Base-by-base conservation (phyloP, 2,329 filamentous ascomycete genomes). In the Aureobasidium sp. region DNA sequence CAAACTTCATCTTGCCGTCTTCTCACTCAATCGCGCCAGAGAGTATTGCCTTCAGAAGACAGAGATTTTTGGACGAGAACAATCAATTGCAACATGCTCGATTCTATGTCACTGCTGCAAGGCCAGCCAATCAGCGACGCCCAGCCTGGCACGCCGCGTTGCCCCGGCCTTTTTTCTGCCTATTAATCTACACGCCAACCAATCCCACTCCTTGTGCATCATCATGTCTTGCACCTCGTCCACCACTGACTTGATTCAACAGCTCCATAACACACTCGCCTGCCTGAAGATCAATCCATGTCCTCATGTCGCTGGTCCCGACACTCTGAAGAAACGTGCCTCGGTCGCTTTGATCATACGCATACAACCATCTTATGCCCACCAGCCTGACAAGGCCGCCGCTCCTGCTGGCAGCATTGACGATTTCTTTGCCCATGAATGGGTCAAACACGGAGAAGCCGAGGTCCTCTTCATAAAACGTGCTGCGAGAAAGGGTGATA, bases 1-100 rank as follows among this genome's bases (percentile, higher is more conserved):
- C 93, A 79, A 96, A 99, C 69, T 90, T 88, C 94, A 99, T 97
- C 29, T 54, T 60, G 15, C 23, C 15, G 17, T 97, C 21, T 38
- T 60, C 17, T 17, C 17, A 7, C 13, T 31, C 23, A 21, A 27
- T 43, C 43, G 35, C 51, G 19, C 17, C 19, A 21, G 19, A 19
- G 15, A n/a, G 21, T 5, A 21, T 7, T 10, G 33, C 19, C 23
- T 33, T 47, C 45, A n/a, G 25, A 10, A 23, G 37, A 38, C 43
- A 55, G 51, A 43, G 33, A 19, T 19, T 53, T 53, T 53, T 25
- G 25, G 21, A 10, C 33, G 33, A 46, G 13, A 27, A 15, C 33
- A 40, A 27, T 53, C 33, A 40, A 53, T 38, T 40, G 31, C n/a
- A 37, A 23, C 49, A 53, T 38, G 33, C 10, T 53, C 9, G 15